A percentile compares a stretch with the other conserved stretches of the same genome.
Evolutionary conservation across 495 filamentous ascomycete genomes (phyloP).

Genomic region (Melanomma pulvis-pyrius): DNA sequence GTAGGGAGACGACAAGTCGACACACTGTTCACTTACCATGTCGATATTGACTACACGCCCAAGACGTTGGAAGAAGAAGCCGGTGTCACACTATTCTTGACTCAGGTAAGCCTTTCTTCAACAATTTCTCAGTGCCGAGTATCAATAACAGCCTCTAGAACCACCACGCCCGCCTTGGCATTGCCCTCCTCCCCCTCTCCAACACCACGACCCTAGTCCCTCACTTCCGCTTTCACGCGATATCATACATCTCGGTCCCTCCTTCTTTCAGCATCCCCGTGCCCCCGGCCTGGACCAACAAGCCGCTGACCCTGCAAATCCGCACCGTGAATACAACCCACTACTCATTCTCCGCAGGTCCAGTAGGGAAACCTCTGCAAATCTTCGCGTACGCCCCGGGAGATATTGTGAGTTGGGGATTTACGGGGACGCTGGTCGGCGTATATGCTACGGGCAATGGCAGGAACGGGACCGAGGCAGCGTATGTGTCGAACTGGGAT

Average conservation of each 20-base stretch:
- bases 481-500: conserved; percentile 53
- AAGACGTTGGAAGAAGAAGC: conserved; percentile 37
- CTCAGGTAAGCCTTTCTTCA: conserved; percentile 29
- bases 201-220: conserved; percentile 21
- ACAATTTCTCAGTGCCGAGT: neutral
- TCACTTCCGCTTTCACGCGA: conserved; percentile 35
- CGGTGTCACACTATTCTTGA: conserved; percentile 52
- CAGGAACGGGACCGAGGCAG: conserved; percentile 46
- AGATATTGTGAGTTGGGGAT: conserved; percentile 53
- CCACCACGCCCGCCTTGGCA: conserved; percentile 56
- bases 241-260: conserved; percentile 24
- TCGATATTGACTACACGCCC: conserved; percentile 50
- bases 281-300: conserved; percentile 46
- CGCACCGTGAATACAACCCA: conserved; percentile 52
- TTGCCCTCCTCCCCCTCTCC: conserved; percentile 39
- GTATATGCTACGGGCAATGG: conserved; percentile 59
- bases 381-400: conserved; percentile 48
- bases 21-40: conserved; percentile 53
- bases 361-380: conserved; percentile 31
- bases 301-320: conserved; percentile 49
- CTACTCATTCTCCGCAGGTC: conserved; percentile 51
- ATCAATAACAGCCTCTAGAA: conserved; percentile 44
- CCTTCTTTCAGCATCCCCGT: conserved; percentile 47
- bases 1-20: conserved; percentile 54
- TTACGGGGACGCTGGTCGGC: conserved; percentile 55